These are phyloP conservation scores for Ganoderma leucocontextum DNA, from an alignment of 1,284 basidiomycete species.

Conservation along the genomic window DNA sequence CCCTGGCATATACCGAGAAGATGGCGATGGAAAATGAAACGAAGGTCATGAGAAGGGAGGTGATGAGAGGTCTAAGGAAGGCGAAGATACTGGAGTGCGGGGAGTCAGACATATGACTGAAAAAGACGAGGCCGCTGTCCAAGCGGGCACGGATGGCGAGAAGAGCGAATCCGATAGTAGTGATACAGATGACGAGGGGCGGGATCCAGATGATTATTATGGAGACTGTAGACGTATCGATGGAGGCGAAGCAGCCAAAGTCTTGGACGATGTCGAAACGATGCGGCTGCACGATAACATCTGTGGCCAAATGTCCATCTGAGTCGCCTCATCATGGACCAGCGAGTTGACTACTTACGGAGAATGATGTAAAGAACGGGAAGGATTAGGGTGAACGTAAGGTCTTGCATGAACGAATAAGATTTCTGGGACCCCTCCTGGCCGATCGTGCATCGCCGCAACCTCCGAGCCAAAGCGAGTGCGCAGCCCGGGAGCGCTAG, in stretches of 20 bases:
- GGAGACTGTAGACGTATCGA: slow-evolving; percentile 59
- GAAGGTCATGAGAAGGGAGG: slow-evolving; percentile 45
- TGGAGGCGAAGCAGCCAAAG: slow-evolving; percentile 70
- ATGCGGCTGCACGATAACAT: slow-evolving; percentile 70
- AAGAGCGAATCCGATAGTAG: slow-evolving; percentile 53
- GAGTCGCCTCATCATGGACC: slow-evolving; percentile 25
- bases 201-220: slow-evolving; percentile 67
- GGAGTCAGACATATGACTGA: slow-evolving; percentile 38
- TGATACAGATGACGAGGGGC: slow-evolving; percentile 56
- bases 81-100: slow-evolving; percentile 45
- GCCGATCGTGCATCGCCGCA: slow-evolving; percentile 33
- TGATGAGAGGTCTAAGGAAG: slow-evolving; percentile 51
- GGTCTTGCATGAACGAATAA: slow-evolving; percentile 47
- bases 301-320: slow-evolving; percentile 44
- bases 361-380: slow-evolving; percentile 65
- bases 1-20: slow-evolving; percentile 45
- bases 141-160: slow-evolving; percentile 34
- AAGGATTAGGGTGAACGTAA: slow-evolving; percentile 58
- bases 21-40: slow-evolving; percentile 47
- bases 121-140: slow-evolving; percentile 45
- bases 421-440: slow-evolving; percentile 24
- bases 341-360: slow-evolving; percentile 52
- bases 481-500: slow-evolving; percentile 60
- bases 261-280: slow-evolving; percentile 73
- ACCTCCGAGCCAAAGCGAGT: slow-evolving; percentile 52